Conservation (phyloP, 305 asterid species). For the Petunia hybrid region DNA sequence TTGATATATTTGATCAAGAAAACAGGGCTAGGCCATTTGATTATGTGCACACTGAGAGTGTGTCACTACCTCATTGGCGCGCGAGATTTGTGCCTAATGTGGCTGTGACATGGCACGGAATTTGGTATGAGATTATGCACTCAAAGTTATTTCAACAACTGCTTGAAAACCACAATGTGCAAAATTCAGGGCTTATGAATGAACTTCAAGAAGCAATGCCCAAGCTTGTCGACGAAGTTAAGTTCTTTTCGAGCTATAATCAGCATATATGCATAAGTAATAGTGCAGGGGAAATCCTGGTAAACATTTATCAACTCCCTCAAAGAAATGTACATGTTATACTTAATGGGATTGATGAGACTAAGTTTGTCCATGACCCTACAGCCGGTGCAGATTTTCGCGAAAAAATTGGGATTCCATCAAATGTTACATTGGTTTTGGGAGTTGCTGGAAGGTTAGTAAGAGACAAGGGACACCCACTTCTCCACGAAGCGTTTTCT, state of each 20-base stretch:
- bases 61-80: constrained; percentile 38
- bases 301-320: constrained; percentile 41
- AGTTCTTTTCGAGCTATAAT: constrained; percentile 38
- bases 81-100: constrained; percentile 39
- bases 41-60: constrained; percentile 37
- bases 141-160: constrained; percentile 39
- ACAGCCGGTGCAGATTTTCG: constrained; percentile 23
- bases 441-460: constrained; percentile 42
- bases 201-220: constrained; percentile 50
- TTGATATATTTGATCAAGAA: constrained; percentile 33
- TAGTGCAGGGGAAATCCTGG: constrained; percentile 39
- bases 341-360: constrained; percentile 40
- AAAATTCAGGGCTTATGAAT: constrained; percentile 20
- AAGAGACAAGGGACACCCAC: constrained; percentile 42
- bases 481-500: constrained; percentile 31
- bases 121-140: constrained; percentile 45
- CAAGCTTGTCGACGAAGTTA: constrained; percentile 32
- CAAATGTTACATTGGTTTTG: constrained; percentile 34
- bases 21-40: constrained; percentile 20
- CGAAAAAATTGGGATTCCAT: constrained; percentile 29
- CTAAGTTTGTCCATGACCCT: constrained; percentile 28
- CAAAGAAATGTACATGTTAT: constrained; percentile 40
- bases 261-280: constrained; percentile 39
- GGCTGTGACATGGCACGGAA: constrained; percentile 44
- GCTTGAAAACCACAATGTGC: not conserved